Base-by-base conservation (phyloP, 2,329 filamentous ascomycete species). In the Aphanocladium album region DNA sequence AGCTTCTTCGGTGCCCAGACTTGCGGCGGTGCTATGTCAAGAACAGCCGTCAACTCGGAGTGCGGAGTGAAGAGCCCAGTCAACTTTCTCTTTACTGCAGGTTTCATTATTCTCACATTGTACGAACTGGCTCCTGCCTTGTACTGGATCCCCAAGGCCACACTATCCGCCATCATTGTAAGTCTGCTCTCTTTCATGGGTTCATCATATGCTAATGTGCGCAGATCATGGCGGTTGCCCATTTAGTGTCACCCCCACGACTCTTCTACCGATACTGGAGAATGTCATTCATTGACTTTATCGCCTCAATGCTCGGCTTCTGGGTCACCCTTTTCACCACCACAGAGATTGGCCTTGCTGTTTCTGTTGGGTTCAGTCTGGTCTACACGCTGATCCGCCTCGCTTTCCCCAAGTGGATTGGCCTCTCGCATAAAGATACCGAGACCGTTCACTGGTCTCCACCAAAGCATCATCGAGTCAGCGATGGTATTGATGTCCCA, bases 131-230 rank as follows among this genome's bases (percentile, higher is more conserved):
- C 81, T 0, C 81, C 80, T 0, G 81, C 83, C 0, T 76, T 89
- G 0, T 87, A 85, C 72, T 89, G 84, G 83, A 84, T 89, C n/a
- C 86, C 86, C 1, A 86, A 87, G 65, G 79, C 85, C 0, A 86
- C 83, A 0, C 76, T 89, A 1, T 80, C 86, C 1, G 86, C 85
- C 2, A 87, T 89, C 62, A 87, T 89, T 64, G 68, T 78, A 67
- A 63, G 75, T 71, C 69, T 11, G 1, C n/a, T 23, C 3, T 27
- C 5, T 7, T 47, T 23, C 7, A 3, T 7, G 5, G 6, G 14
- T 1, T 11, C 3, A 17, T 2, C 1, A 3, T 46, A n/a, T 25
- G n/a, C 14, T 41, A 21, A 43, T 23, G 2, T 2, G n/a, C 1
- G 37, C 60, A 77, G 74, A 87, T 88, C 64, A 84, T 82, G 62